Conservation (phyloP, 176 grass and related monocot species). For the Aegilops sharonensis region DNA sequence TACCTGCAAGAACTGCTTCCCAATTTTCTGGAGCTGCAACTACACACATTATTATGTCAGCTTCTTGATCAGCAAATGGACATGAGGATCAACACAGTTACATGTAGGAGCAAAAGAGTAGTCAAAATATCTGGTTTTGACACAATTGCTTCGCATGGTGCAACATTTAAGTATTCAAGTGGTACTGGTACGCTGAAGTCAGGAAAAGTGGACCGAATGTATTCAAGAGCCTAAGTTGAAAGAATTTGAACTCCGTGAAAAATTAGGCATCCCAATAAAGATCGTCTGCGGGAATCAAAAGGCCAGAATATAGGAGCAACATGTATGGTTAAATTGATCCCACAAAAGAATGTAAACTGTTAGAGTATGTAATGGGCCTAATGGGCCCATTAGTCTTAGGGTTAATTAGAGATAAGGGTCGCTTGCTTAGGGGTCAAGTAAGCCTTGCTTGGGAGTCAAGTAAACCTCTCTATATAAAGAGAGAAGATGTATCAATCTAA, state of each 20-base stretch:
- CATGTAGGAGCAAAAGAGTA: background rate
- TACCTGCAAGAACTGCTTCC: slow-evolving; percentile 73
- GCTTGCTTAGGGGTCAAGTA: too few species aligned
- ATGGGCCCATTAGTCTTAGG: too few species aligned
- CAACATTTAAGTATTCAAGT: background rate
- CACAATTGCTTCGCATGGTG: background rate
- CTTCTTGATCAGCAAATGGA: background rate
- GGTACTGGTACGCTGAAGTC: background rate
- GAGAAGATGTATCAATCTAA: too few species aligned
- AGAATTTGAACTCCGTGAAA: background rate
- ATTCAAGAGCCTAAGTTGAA: background rate
- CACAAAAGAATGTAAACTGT: background rate
- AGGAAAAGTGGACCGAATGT: background rate
- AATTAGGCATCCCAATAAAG: background rate
- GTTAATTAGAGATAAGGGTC: too few species aligned
- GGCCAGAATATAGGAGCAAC: background rate
- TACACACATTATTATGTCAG: slow-evolving; percentile 33
- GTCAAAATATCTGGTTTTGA: slow-evolving; percentile 1
- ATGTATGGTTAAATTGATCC: background rate
- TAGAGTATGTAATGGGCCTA: too few species aligned
- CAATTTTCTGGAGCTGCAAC: slow-evolving; percentile 66
- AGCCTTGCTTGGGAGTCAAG: too few species aligned
- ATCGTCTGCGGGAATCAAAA: background rate
- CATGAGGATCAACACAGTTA: background rate
- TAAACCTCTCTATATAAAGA: too few species aligned